A percentile compares a stretch with the other conserved stretches of the same genome.
phyloP scores from a whole-genome alignment of 192 early-diverging fungal genomes.

The Spizellomyces sp. region DNA sequence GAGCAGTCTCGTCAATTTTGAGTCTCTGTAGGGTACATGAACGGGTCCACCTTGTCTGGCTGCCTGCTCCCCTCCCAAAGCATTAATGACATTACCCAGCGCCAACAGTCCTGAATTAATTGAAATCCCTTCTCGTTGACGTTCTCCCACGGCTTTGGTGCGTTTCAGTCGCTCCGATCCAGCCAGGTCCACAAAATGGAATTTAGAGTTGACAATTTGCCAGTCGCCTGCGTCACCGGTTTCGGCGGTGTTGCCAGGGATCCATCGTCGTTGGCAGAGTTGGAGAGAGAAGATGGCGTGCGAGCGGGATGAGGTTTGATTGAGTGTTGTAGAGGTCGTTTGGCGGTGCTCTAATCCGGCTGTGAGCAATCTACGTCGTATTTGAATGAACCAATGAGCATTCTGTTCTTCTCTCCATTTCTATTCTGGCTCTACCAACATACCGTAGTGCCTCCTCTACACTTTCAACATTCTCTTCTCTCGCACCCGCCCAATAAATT shows the following conservation, averaged over 20 bases:
- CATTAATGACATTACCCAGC: constrained; percentile 92
- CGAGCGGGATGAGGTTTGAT: constrained; percentile 87
- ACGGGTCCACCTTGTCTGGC: not conserved
- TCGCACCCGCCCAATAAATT: constrained; percentile 78
- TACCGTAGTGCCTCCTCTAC: constrained; percentile 28
- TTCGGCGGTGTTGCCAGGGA: constrained; percentile 3
- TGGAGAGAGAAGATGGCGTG: constrained; percentile 94
- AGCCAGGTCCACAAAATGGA: constrained; percentile 97
- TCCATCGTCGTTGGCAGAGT: constrained; percentile 65
- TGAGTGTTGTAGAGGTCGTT: constrained; percentile 89
- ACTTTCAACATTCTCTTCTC: constrained; percentile 51
- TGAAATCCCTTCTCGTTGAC: constrained; percentile 87
- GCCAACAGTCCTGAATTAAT: constrained; percentile 92
- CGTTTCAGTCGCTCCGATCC: constrained; percentile 75
- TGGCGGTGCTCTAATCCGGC: constrained; percentile 75
- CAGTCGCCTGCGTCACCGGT: constrained; percentile 48
- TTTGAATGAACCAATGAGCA: not conserved
- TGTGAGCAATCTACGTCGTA: constrained; percentile 51
- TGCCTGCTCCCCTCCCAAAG: constrained; percentile 65
- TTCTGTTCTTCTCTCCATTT: not conserved
- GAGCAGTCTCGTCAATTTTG: constrained; percentile 84
- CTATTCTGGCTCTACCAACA: not conserved
- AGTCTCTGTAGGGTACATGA: constrained; percentile 87
- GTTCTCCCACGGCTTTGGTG: constrained; percentile 83
- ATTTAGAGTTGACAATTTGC: constrained; percentile 75